These are phyloP conservation scores for Moniliophthora roreri DNA, from an alignment of 1,284 basidiomycete genomes.

Conservation along the genomic window DNA sequence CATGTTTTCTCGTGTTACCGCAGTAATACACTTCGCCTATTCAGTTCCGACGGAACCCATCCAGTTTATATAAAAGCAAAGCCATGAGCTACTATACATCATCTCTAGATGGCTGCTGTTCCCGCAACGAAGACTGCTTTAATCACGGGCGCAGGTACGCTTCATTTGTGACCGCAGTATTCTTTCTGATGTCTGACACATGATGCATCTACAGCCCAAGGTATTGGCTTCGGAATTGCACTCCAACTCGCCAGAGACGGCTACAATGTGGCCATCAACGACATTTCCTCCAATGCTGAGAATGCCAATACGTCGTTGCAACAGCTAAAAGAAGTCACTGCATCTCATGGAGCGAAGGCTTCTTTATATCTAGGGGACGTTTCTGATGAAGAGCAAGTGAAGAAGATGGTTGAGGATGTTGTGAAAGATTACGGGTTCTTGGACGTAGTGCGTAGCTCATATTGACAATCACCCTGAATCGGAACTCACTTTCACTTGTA, in stretches of 20 bases:
- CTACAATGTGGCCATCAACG: not conserved
- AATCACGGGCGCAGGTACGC: too few species aligned
- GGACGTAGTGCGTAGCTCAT: conserved; percentile 26
- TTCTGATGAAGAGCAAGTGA: conserved; percentile 25
- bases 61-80: too few species aligned
- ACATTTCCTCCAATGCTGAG: not conserved
- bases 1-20: too few species aligned
- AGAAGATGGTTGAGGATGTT: conserved; percentile 24
- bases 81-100: too few species aligned
- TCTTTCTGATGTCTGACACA: too few species aligned
- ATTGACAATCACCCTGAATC: not conserved
- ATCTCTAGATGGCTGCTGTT: too few species aligned
- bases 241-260: not conserved
- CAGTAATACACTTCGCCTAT: too few species aligned
- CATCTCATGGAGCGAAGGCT: not conserved
- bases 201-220: not conserved
- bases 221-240: not conserved
- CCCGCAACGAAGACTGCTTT: too few species aligned
- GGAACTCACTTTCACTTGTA: conserved; percentile 16
- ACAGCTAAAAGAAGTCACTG: too few species aligned
- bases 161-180: too few species aligned
- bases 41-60: too few species aligned
- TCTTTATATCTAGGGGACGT: conserved; percentile 25
- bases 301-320: too few species aligned
- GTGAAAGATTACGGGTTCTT: conserved; percentile 25